Evolutionary conservation across 768 basidiomycete genomes (phyloP), one percentile per base, ranked within the genome.

Genomic region (Pulveroboletus frians): DNA sequence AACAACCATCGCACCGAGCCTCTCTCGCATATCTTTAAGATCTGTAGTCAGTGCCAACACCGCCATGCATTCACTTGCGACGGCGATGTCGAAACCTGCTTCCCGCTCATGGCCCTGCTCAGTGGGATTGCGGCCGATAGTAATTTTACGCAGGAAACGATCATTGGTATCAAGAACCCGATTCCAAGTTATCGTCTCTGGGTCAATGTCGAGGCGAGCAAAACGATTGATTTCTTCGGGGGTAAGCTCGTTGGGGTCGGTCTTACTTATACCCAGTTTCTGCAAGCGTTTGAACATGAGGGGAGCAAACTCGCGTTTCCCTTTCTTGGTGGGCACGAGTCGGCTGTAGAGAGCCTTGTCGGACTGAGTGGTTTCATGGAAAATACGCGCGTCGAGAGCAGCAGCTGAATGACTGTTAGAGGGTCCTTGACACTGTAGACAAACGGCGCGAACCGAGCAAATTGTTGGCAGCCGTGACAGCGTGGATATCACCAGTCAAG

Each of bases 1-100:
- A 40, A 99, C 91, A 23, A 99, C 95, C 94, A 98, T 99, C 18
- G 85, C 84, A 47, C 96, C 95, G 18, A 99, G 80, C 40, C 87
- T 83, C 58, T 89, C 80, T 42, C 87, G 81, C 93, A 97, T 97
- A 64, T 99, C 95, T 53, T 80, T 76, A 9, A 97, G 73, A 56
- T 85, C 81, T 14, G 88, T 98, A 15, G 86, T 84, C 60, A 98
- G 75, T 3, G 95, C 95, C 42, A 99, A 76, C 38, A 99, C 95
- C 18, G 95, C 95, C 95, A 99, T 99, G 61, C 86, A 88, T 73
- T 99, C 95, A 62, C 91, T 93, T 14, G 93, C 95, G 39, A 99
- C 95, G 39, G 95, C 80, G 54, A 98, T 99, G 68, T 99, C 95
- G 66, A 96, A 98, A 17, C 91, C 93, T 37, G 95, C 84, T 51